phyloP scores from a whole-genome alignment of 108 stramenopile genomes.

The Discostella stelligeroides region DNA sequence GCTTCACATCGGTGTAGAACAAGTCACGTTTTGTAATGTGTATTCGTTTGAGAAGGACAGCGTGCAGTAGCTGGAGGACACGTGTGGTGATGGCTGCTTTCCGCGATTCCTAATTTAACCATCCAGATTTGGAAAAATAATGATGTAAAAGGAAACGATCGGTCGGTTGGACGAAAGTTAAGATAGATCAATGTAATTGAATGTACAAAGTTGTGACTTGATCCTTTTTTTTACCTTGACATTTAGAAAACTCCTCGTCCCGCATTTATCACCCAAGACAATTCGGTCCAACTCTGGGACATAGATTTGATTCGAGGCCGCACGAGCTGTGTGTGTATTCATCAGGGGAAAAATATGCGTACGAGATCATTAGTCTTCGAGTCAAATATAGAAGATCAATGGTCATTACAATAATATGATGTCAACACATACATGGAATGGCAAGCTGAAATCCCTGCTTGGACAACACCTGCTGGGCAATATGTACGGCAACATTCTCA shows the following conservation, averaged over 20 bases:
- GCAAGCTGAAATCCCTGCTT: slow-evolving; percentile 59
- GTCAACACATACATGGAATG: slow-evolving; percentile 77
- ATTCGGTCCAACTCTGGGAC: slow-evolving; percentile 91
- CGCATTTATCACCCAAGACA: slow-evolving; percentile 75
- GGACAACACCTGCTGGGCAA: slow-evolving; percentile 65
- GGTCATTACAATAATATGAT: too few relatives aligned
- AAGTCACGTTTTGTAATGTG: slow-evolving; percentile 99
- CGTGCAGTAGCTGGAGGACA: slow-evolving; percentile 93
- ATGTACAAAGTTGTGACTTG: too few relatives aligned
- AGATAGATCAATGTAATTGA: not conserved
- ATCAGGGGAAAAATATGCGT: too few relatives aligned
- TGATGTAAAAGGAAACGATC: not conserved
- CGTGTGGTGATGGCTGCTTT: slow-evolving; percentile 96
- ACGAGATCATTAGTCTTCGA: too few relatives aligned
- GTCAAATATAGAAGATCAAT: too few relatives aligned
- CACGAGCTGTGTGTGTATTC: slow-evolving; percentile 36
- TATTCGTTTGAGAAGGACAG: slow-evolving; percentile 88
- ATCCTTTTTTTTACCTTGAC: slow-evolving; percentile 66
- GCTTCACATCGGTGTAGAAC: slow-evolving; percentile 98
- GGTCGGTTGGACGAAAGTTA: not conserved
- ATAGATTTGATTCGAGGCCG: slow-evolving; percentile 91
- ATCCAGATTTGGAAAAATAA: not conserved
- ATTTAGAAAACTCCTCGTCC: slow-evolving; percentile 72
- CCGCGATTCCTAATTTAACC: slow-evolving; percentile 70
- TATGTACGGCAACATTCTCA: slow-evolving; percentile 70